Base-by-base conservation (phyloP, 108 stramenopile genomes). In the Bacterosira constricta region DNA sequence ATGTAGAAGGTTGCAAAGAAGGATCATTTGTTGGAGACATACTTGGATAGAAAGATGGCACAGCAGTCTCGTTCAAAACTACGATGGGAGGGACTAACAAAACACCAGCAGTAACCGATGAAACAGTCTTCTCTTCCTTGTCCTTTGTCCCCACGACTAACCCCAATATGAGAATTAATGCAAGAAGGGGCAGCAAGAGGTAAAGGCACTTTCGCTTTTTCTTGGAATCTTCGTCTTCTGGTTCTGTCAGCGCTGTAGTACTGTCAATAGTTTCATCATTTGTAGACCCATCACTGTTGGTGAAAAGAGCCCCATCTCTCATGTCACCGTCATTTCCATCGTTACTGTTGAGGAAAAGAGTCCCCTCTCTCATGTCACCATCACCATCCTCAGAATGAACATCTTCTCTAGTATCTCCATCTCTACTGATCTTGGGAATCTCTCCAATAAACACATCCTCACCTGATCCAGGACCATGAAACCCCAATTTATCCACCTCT, bases 401-500 rank as follows among this genome's bases (percentile, higher is more conserved):
- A 42, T 3, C 30, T 12, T 20, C 32, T 17, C 32, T 30, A 20
- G n/a, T 39, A 2, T 15, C 45, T 2, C 23, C 21, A 37, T n/a
- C 31, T 2, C 5, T 26, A 4, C 63, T 8, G 18, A 50, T 34
- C 23, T 25, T 37, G 4, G 13, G 5, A 30, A 51, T 55, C 7
- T 35, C 25, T 4, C 53, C 66, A 38, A 42, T 53, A 23, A 66
- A 35, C 35, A 35, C 41, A 18, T 66, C 73, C 17, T 50, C 46
- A 9, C 13, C 30, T 32, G 26, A 26, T 10, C 3, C 63, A 17
- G n/a, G 15, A 15, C 62, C 58, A 20, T 15, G 0, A 53, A 75
- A 27, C 12, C 37, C 21, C 54, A 73, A 56, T 41, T 50, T 63
- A 4, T 63, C 72, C 32, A 73, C 72, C 6, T 35, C 53, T 6